These are phyloP conservation scores for Coemansia sp. DNA, from an alignment of 192 early-diverging fungal genomes.

Conservation along the genomic window DNA sequence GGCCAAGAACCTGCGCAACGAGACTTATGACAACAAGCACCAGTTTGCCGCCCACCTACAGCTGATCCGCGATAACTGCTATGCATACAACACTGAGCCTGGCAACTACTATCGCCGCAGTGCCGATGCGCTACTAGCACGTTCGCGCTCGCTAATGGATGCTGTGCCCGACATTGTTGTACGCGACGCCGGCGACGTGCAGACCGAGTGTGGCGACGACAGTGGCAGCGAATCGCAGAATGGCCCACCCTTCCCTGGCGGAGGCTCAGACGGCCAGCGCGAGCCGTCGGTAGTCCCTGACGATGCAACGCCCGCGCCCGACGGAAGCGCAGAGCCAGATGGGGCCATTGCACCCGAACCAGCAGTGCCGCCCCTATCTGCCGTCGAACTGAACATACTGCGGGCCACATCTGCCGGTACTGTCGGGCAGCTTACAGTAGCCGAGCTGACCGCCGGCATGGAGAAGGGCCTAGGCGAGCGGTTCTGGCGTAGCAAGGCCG, in stretches of 20 bases:
- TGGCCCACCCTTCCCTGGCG: too few species aligned
- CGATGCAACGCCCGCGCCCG: conserved; percentile 21
- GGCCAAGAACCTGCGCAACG: conserved; percentile 74
- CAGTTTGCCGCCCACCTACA: conserved; percentile 84
- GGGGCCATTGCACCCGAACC: too few species aligned
- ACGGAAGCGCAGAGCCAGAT: conserved; percentile 1
- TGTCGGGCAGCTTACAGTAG: conserved; percentile 6
- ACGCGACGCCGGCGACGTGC: conserved; percentile 60
- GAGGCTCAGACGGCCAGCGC: background rate
- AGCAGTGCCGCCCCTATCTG: too few species aligned
- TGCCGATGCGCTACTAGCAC: conserved; percentile 73
- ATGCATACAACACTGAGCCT: conserved; percentile 83
- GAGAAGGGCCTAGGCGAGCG: conserved; percentile 20
- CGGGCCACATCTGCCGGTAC: conserved; percentile 10
- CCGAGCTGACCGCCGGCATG: conserved; percentile 27
- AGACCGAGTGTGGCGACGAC: conserved; percentile 53
- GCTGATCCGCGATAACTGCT: conserved; percentile 90
- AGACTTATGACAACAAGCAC: conserved; percentile 78
- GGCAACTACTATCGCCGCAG: conserved; percentile 84
- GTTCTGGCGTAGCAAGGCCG: conserved; percentile 30
- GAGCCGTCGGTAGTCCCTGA: conserved; percentile 23
- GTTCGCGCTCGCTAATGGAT: conserved; percentile 65
- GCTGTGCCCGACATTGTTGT: conserved; percentile 80
- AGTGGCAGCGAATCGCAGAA: conserved; percentile 51
- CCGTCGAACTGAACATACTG: conserved; percentile 23